Base-by-base conservation (phyloP, 495 filamentous ascomycete genomes). In the Cetradonia linearis region DNA sequence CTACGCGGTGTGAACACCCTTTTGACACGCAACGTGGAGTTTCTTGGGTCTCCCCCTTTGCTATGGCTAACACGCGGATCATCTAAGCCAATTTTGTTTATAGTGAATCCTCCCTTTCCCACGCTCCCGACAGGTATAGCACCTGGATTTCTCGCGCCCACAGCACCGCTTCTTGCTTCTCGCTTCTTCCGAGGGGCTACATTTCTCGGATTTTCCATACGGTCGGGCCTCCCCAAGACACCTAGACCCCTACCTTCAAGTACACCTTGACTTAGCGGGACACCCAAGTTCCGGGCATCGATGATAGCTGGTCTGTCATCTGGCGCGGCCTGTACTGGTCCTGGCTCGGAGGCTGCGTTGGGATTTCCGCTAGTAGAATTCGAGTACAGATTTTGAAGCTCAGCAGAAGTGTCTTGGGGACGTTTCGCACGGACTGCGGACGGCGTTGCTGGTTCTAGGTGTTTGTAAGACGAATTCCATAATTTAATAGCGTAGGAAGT, bases 141-240 rank as follows among this genome's bases (percentile, higher is more conserved):
- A 23, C 42, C 59, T n/a, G 55, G 52, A 13, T 30, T 37, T 23
- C 59, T 61, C 1, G 59, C 59, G n/a, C 55, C 59, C 10, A 55
- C 9, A 5, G 50, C 38, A 13, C 42, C 11, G 11, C 13, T 4
- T n/a, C 38, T 36, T 13, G 49, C 16, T 13, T 27, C 49, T 13
- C n/a, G 14, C 38, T 0, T 5, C 42, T 31, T 23, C 9, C 42
- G 20, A 50, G 11, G 25, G n/a, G 44, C 31, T 3, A 1, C 31
- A 38, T 48, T 27, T 16, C 27, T 42, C 10, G 10, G 7, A 2
- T n/a, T 16, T 33, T 14, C 25, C 2, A 3, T 33, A 3, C 8
- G 23, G 16, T 36, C 10, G 34, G 9, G 6, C 20, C n/a, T 38
- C 0, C 36, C 11, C 36, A 38, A 16, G 36, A 38, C 36, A 1